Conservation (phyloP, 306 rosid genomes). For the Bauhinia variegata region DNA sequence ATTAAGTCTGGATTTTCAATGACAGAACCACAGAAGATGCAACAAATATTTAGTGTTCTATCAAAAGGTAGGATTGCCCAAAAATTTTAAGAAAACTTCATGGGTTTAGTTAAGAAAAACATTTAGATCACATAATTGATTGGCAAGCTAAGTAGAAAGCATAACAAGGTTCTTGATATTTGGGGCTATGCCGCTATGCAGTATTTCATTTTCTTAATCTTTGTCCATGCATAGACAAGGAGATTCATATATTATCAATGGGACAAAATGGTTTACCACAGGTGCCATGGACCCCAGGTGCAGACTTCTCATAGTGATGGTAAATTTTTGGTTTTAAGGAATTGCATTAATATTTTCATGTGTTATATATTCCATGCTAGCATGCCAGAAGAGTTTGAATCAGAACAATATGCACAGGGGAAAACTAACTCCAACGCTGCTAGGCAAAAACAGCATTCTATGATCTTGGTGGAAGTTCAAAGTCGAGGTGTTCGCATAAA, state of each 20-base stretch:
- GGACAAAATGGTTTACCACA: slow-evolving; percentile 70
- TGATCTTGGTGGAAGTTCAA: slow-evolving; percentile 62
- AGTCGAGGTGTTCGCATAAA: slow-evolving; percentile 58
- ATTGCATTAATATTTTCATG: not conserved
- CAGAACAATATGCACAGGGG: slow-evolving; percentile 45
- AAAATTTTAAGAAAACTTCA: not conserved
- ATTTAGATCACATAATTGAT: not conserved
- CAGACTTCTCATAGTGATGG: slow-evolving; percentile 62
- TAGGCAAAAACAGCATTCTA: slow-evolving; percentile 64
- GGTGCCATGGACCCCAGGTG: slow-evolving; percentile 76
- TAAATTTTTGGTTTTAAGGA: slow-evolving; percentile 33
- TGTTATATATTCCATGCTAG: not conserved
- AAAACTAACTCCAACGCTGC: slow-evolving; percentile 60
- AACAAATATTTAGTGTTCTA: slow-evolving; percentile 61
- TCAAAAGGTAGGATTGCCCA: slow-evolving; percentile 47
- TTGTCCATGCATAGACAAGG: slow-evolving; percentile 47
- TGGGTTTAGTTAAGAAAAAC: not conserved
- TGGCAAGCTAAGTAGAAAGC: not conserved
- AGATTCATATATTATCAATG: slow-evolving; percentile 52
- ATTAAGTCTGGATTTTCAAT: slow-evolving; percentile 68
- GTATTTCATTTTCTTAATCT: not conserved
- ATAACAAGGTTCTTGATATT: too few relatives aligned
- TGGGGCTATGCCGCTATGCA: not conserved
- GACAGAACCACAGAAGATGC: slow-evolving; percentile 74
- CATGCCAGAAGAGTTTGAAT: slow-evolving; percentile 12